Evolutionary conservation across 2,329 filamentous ascomycete genomes (phyloP), one percentile per base, ranked within the genome.

Genomic region (Fusarium incarnatum): DNA sequence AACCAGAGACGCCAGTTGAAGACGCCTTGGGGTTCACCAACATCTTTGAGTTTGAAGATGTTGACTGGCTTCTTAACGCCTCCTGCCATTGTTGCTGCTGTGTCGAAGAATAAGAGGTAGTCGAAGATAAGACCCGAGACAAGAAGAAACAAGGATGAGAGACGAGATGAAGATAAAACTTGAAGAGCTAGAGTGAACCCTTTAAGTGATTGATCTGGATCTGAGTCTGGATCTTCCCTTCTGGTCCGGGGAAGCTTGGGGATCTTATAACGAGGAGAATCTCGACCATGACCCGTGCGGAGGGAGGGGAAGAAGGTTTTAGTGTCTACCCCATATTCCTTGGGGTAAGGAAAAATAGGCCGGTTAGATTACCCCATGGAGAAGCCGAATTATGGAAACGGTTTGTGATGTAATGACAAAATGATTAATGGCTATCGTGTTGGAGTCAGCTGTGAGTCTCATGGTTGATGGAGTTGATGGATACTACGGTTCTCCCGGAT

Each of bases 1-100:
- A 63, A 63, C 60, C 60, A 63, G 34, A 63, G 58, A 56, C 60
- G 60, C 58, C 60, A 63, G 27, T 63, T 63, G 18, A 63, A 63
- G 15, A 63, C 60, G n/a, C 60, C 60, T 9, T 63, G 27, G 6
- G 60, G 60, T 23, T 63, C 60, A 5, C 41, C 58, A 6, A 63
- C 60, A 15, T 63, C 58, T 30, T 52, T 30, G 25, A 63, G 58
- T 23, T 63, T 63, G 34, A 63, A 63, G 48, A 63, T 63, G 34
- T 63, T 63, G 58, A 63, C 58, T 16, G 60, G 60, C 27, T 63
- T 63, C 58, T 63, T 63, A 8, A 63, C 47, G 34, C 60, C 60
- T 54, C 56, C 58, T 20, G 60, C 60, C 60, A 63, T 63, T n/a
- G n/a, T n/a, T n/a, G n/a, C n/a, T n/a, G n/a, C n/a, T n/a, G n/a